Conservation (phyloP, 129 eudicot species). For the Cynara cardunculus region DNA sequence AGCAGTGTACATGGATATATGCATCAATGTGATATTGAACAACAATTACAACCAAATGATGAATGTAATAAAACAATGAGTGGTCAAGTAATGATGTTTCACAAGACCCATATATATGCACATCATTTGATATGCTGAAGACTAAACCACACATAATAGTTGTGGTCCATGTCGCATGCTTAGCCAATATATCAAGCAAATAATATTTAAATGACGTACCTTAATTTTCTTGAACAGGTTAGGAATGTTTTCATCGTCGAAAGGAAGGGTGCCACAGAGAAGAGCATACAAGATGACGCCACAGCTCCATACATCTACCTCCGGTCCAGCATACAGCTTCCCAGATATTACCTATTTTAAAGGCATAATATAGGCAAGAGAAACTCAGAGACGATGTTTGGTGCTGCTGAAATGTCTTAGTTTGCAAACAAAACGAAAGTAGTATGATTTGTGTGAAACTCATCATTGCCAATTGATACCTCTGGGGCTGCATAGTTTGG, state of each 20-base stretch:
- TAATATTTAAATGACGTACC: constrained; percentile 28
- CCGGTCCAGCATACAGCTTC: constrained; percentile 95
- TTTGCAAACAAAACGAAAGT: not conserved
- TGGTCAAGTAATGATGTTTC: not conserved
- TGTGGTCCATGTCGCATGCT: not conserved
- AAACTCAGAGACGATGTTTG: not conserved
- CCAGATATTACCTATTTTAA: constrained; percentile 78
- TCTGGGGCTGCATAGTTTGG: constrained; percentile 99
- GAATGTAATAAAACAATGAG: not conserved
- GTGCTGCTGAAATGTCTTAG: not conserved
- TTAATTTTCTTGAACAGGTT: constrained; percentile 85
- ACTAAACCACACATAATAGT: not conserved
- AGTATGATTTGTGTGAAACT: not conserved
- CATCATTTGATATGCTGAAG: not conserved
- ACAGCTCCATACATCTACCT: constrained; percentile 98
- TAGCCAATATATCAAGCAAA: not conserved
- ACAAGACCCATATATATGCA: not conserved
- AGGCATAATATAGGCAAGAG: not conserved
- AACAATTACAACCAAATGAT: no score
- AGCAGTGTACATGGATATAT: no score
- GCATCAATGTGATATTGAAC: no score
- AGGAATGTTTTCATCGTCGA: constrained; percentile 93
- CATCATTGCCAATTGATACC: constrained; percentile 33
- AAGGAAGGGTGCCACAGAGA: constrained; percentile 94
- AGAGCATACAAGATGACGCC: constrained; percentile 96